A percentile compares a stretch with the other conserved stretches of the same genome.
Conservation (phyloP, 108 stramenopile genomes). For the Epipyxis sp. region DNA sequence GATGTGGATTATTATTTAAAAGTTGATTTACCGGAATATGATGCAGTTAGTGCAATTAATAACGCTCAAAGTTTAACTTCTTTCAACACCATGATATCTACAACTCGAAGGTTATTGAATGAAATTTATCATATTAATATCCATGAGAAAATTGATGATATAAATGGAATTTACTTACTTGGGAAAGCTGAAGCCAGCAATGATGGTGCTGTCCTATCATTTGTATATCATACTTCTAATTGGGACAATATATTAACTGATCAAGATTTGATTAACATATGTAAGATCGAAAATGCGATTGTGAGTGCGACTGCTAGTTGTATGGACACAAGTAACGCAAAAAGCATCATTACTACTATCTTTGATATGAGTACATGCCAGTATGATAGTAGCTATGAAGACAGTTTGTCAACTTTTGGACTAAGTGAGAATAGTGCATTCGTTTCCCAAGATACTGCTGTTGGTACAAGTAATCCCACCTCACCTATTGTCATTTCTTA, state of each 20-base stretch:
- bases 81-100: not conserved
- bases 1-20: not conserved
- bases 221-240: not conserved
- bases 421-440: not conserved
- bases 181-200: too few species aligned
- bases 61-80: not conserved
- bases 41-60: not conserved
- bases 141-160: too few species aligned
- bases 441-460: not conserved
- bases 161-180: too few species aligned
- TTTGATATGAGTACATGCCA: not conserved
- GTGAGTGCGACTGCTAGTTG: not conserved
- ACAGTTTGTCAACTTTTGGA: not conserved
- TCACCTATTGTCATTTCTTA: not conserved
- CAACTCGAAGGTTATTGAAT: not conserved
- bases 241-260: constrained; percentile 13
- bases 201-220: not conserved
- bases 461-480: not conserved
- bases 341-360: not conserved
- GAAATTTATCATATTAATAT: too few species aligned
- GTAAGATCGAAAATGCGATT: not conserved
- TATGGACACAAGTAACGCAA: not conserved
- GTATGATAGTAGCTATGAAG: not conserved
- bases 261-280: not conserved
- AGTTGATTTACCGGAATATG: not conserved